These are phyloP conservation scores for Xylariales sp. DNA, from an alignment of 2,329 filamentous ascomycete species.

Conservation along the genomic window DNA sequence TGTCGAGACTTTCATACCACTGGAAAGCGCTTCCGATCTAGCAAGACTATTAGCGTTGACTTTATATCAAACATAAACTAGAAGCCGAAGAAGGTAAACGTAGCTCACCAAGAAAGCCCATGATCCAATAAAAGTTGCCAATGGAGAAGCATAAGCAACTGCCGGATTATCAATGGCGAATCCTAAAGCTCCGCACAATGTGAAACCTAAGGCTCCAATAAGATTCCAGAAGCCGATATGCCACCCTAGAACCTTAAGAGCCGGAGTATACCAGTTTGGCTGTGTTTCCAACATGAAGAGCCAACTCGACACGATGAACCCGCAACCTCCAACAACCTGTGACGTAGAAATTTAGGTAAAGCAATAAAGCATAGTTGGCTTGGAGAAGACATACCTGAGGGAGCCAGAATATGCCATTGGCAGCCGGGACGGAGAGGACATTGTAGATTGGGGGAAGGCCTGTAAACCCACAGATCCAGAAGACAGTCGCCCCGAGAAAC, in stretches of 20 bases:
- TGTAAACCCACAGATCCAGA: constrained; percentile 61
- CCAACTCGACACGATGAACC: constrained; percentile 54
- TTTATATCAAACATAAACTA: not conserved
- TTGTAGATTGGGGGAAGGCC: constrained; percentile 52
- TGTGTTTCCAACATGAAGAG: constrained; percentile 67
- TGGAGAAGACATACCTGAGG: constrained; percentile 48
- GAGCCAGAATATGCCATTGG: constrained; percentile 57
- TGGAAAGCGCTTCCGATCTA: constrained; percentile 41
- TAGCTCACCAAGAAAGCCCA: constrained; percentile 41
- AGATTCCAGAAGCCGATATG: constrained; percentile 65
- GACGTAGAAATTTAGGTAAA: too few species aligned
- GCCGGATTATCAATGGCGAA: constrained; percentile 34
- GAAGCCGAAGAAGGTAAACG: not conserved
- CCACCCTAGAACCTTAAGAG: constrained; percentile 55
- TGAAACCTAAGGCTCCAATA: constrained; percentile 60
- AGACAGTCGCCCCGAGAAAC: constrained; percentile 55
- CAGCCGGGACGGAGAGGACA: constrained; percentile 36
- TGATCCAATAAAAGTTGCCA: constrained; percentile 45
- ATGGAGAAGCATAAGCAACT: constrained; percentile 39
- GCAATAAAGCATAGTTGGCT: constrained; percentile 23
- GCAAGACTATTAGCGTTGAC: constrained; percentile 30
- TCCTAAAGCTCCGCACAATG: constrained; percentile 53
- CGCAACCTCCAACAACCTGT: constrained; percentile 57
- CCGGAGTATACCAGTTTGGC: constrained; percentile 56
- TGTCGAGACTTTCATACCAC: constrained; percentile 44